These are phyloP conservation scores for Bipolaris cookei DNA, from an alignment of 2,329 filamentous ascomycete species.

Conservation along the genomic window DNA sequence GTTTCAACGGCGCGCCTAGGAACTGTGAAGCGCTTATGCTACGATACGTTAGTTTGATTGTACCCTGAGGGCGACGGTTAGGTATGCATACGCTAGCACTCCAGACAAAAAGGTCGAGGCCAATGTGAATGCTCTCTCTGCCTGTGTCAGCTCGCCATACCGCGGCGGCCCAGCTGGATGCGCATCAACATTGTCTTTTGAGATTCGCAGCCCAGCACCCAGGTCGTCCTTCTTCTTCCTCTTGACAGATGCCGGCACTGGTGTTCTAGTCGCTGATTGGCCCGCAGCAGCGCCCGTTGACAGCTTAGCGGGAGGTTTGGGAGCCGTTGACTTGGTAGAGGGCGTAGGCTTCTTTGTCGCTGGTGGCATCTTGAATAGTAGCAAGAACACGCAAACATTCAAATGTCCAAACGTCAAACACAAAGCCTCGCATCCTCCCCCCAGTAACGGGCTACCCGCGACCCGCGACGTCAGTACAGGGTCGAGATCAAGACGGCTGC, in stretches of 20 bases:
- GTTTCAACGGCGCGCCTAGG: constrained; percentile 76
- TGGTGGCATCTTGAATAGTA: constrained; percentile 24
- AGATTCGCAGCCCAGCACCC: constrained; percentile 53
- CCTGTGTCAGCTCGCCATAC: constrained; percentile 57
- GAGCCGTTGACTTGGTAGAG: constrained; percentile 3
- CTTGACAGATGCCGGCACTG: constrained; percentile 31
- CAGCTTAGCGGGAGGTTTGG: neutral
- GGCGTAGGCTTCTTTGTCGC: constrained; percentile 33
- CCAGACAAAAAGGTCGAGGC: constrained; percentile 59
- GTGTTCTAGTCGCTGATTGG: constrained; percentile 23
- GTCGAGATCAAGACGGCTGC: constrained; percentile 34
- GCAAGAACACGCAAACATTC: constrained; percentile 4
- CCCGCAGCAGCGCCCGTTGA: neutral
- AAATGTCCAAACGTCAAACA: constrained; percentile 14
- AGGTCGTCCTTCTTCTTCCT: constrained; percentile 47
- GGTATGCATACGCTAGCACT: constrained; percentile 51
- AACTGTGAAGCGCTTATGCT: constrained; percentile 72
- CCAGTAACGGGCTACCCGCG: constrained; percentile 19
- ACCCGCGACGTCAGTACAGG: constrained; percentile 29
- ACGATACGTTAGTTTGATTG: constrained; percentile 22
- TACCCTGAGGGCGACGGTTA: neutral
- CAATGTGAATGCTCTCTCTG: constrained; percentile 58
- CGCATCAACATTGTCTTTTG: constrained; percentile 50
- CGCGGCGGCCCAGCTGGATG: constrained; percentile 54
- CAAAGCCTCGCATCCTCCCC: neutral